These are phyloP conservation scores for Mallotus japonicus DNA, from an alignment of 441 rosid genomes.

Conservation along the genomic window DNA sequence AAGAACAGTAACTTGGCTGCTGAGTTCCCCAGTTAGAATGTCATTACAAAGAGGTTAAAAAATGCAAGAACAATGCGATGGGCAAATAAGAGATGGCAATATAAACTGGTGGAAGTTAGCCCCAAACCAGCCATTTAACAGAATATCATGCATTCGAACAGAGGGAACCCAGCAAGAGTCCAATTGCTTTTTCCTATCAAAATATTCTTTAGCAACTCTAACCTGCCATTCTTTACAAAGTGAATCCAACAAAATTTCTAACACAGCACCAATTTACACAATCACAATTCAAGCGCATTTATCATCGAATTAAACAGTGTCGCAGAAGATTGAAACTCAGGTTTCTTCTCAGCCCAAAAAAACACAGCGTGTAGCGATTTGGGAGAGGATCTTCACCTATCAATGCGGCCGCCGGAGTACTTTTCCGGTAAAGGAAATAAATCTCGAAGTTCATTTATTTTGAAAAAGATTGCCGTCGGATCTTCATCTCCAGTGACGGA, in stretches of 20 bases:
- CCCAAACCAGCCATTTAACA: slow-evolving; percentile 80
- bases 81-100: too few relatives aligned
- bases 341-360: slow-evolving; percentile 73
- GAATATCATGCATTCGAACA: slow-evolving; percentile 53
- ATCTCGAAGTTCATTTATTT: neutral
- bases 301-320: slow-evolving; percentile 45
- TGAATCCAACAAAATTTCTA: slow-evolving; percentile 73
- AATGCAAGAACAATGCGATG: too few relatives aligned
- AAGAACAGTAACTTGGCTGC: neutral
- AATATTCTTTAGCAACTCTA: slow-evolving; percentile 50
- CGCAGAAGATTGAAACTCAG: slow-evolving; percentile 44
- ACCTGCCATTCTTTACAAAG: slow-evolving; percentile 79
- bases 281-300: slow-evolving; percentile 38
- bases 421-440: slow-evolving; percentile 13
- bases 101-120: too few relatives aligned
- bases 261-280: neutral
- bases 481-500: slow-evolving; percentile 28
- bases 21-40: too few relatives aligned
- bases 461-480: slow-evolving; percentile 21
- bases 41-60: too few relatives aligned
- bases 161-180: slow-evolving; percentile 53
- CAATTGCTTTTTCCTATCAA: slow-evolving; percentile 33
- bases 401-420: slow-evolving; percentile 21
- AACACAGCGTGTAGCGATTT: slow-evolving; percentile 54
- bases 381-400: slow-evolving; percentile 51